Base-by-base conservation (phyloP, 495 filamentous ascomycete genomes). In the Talaromyces thailandensis region DNA sequence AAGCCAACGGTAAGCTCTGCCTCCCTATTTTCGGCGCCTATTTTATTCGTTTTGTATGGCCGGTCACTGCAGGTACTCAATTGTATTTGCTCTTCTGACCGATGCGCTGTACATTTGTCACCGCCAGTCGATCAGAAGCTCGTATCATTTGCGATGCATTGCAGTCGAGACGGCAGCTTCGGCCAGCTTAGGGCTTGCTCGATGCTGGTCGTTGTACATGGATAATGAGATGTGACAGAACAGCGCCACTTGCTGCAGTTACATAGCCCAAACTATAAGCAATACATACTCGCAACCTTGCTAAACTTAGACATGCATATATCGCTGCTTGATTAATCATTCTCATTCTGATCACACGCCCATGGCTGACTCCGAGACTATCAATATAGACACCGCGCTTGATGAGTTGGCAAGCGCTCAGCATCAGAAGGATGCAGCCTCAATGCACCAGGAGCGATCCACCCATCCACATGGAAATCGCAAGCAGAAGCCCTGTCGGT, bases 401-500 rank as follows among this genome's bases (percentile, higher is more conserved):
- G 59, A 51, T 53, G 43, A 62, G 37, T 43, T 51, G 32, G 64
- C 53, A 58, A 62, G 60, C 64, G 31, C 31, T 48, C 48, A 62
- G 45, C 61, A 50, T 64, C 61, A 58, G 26, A 40, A 43, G 50
- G 14, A 35, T 63, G 53, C 61, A 61, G 61, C 43, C 60, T 40
- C 60, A 55, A 65, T 63, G 53, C 53, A 57, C 3, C 40, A 25
- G 6, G 21, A 32, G 6, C 31, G 52, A 16, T 51, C 61, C 61
- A 64, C 58, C 57, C 63, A 58, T 55, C 37, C 56, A 60, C 63
- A 61, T 51, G 58, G 58, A 52, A 37, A 53, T 56, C 62, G 40
- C 28, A 63, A 56, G 28, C 45, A 29, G 31, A 37, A 32, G 26
- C 16, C 40, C 35, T 66, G 61, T 53, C 62, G 61, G n/a, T 58